phyloP scores from a whole-genome alignment of 202 grass and related monocot genomes.

The Sporobolus alterniflorus region DNA sequence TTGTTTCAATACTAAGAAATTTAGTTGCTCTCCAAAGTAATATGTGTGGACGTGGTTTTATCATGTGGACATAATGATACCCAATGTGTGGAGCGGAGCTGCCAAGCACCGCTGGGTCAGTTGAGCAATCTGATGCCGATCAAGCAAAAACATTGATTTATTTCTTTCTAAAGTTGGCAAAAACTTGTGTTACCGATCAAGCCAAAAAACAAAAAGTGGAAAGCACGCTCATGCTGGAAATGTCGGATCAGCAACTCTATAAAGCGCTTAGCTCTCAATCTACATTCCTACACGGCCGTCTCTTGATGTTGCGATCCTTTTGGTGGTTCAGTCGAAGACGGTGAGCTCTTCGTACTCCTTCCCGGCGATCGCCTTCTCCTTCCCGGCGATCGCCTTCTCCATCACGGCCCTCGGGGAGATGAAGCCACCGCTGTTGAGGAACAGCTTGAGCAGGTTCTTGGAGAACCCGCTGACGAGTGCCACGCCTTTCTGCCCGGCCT shows the following conservation, averaged over 20 bases:
- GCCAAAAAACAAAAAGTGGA: background rate
- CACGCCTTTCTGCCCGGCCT: conserved; percentile 54
- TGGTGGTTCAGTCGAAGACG: background rate
- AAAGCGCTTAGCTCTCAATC: background rate
- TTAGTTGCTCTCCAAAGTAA: too few relatives aligned
- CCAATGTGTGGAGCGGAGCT: too few relatives aligned
- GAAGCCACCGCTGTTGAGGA: conserved; percentile 50
- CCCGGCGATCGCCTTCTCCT: conserved; percentile 61
- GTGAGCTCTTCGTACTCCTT: conserved; percentile 46
- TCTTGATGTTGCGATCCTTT: background rate
- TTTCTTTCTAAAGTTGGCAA: too few relatives aligned
- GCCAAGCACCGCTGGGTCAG: too few relatives aligned
- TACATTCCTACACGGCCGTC: background rate
- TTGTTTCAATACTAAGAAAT: too few relatives aligned
- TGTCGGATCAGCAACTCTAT: too few relatives aligned
- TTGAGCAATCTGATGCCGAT: too few relatives aligned
- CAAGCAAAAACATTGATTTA: too few relatives aligned
- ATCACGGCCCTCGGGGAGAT: conserved; percentile 52
- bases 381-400: conserved; percentile 59
- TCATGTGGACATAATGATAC: too few relatives aligned
- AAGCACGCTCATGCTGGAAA: background rate
- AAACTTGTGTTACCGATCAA: too few relatives aligned
- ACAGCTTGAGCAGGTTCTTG: conserved; percentile 79
- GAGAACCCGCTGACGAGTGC: conserved; percentile 81
- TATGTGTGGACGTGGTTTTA: too few relatives aligned